Base-by-base conservation (phyloP, 345 rosid species). In the Brassica juncea region DNA sequence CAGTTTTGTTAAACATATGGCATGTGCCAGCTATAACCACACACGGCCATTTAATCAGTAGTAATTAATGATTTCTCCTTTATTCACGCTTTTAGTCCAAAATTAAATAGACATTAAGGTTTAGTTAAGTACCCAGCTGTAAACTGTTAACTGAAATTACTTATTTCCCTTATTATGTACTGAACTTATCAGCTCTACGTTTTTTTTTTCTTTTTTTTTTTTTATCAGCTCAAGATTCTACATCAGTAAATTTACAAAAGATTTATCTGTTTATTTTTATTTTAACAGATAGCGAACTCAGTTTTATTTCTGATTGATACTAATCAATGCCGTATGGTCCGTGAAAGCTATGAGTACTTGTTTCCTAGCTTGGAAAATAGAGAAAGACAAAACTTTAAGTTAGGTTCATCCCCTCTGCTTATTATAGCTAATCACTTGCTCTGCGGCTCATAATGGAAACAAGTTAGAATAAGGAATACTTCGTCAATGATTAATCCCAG, bases 1-100 rank as follows among this genome's bases (percentile, higher is more conserved):
- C 60, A 19, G 21, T 19, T 19, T 19, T 19, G 21, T 19, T 60
- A 44, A 62, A 62, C 71, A 34, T 44, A 80, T 70, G 37, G 67
- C 72, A 80, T 80, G 76, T 75, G 83, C 79, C 79, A 74, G 66
- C 76, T 70, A 23, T 65, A 39, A n/a, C 75, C 66, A 63, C 68
- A 75, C 31, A 55, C 79, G 79, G 75, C 76, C 76, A 37, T 28
- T 27, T 27, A 27, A 27, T 27, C 3, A 37, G 44, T 8, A 37
- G 39, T 15, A 9, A 25, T 8, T 10, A 65, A 65, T 55, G 5
- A 64, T 57, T 42, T 63, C 2, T 2, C 52, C 61, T 60, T 69
- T 19, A 74, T 54, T 30, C 30, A 70, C 34, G 47, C 52, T 74
- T 61, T 47, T 25, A 60, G 49, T 59, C 32, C 9, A 30, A 14